Evolutionary conservation across 2,329 filamentous ascomycete species (phyloP).

Genomic region (Ascochyta fabae): DNA sequence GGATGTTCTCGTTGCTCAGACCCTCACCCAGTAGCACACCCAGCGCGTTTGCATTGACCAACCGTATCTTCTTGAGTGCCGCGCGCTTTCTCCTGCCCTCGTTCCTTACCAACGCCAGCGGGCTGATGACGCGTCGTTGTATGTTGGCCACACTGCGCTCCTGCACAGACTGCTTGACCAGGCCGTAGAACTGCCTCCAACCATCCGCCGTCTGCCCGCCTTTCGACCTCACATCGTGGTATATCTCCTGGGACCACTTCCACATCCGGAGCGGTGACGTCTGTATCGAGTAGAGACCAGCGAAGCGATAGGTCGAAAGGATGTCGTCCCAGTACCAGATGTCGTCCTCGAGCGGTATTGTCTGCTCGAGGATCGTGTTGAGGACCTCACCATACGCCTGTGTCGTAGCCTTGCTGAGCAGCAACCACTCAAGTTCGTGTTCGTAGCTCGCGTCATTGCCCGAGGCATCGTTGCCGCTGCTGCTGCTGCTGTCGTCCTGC

Average conservation of each 20-base stretch:
- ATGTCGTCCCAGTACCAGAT: conserved; percentile 97
- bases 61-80: conserved; percentile 72
- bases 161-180: conserved; percentile 77
- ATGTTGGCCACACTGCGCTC: conserved; percentile 76
- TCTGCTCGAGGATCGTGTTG: conserved; percentile 79
- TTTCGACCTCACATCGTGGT: conserved; percentile 62
- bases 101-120: conserved; percentile 75
- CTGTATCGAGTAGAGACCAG: conserved; percentile 83
- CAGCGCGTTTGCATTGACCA: conserved; percentile 83
- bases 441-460: conserved; percentile 60
- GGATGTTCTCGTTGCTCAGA: conserved; percentile 66
- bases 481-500: conserved; percentile 34
- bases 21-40: conserved; percentile 89
- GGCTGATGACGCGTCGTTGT: conserved; percentile 75
- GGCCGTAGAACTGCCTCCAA: conserved; percentile 74
- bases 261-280: conserved; percentile 79
- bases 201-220: conserved; percentile 49
- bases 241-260: conserved; percentile 74
- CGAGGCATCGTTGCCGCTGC: conserved; percentile 27
- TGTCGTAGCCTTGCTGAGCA: conserved; percentile 89
- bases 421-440: conserved; percentile 85
- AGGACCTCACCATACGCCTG: conserved; percentile 86
- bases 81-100: conserved; percentile 78
- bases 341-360: conserved; percentile 81
- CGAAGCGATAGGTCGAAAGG: conserved; percentile 77